phyloP scores from a whole-genome alignment of 2,329 filamentous ascomycete species.

The Triangularia verruculosa region DNA sequence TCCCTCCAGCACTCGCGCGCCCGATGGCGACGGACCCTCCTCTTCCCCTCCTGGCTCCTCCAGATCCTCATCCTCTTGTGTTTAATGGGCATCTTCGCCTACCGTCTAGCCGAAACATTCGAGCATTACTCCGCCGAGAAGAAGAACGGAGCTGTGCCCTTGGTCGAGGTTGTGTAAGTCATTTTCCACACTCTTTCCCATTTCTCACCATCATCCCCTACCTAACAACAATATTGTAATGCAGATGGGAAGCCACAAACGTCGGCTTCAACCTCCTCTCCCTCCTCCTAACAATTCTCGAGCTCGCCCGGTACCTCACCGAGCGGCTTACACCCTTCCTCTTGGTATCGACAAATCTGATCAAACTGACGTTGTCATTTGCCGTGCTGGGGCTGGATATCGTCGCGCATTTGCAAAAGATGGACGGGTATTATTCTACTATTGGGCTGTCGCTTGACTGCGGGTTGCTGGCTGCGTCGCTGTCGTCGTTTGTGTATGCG shows the following conservation, averaged over 20 bases:
- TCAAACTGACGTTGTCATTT: conserved; percentile 48
- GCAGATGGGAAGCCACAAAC: conserved; percentile 54
- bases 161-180: conserved; percentile 49
- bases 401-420: conserved; percentile 46
- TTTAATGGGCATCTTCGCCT: conserved; percentile 52
- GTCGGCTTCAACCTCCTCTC: conserved; percentile 48
- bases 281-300: conserved; percentile 45
- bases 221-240: not conserved
- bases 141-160: conserved; percentile 38
- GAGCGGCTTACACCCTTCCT: conserved; percentile 54
- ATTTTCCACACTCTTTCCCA: not conserved
- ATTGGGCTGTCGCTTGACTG: conserved; percentile 49
- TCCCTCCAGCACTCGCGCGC: conserved; percentile 53
- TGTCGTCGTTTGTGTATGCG: conserved; percentile 47
- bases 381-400: conserved; percentile 51
- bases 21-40: conserved; percentile 47
- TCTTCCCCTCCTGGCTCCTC: conserved; percentile 50
- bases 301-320: conserved; percentile 45
- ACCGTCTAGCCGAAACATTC: conserved; percentile 48
- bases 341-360: conserved; percentile 49
- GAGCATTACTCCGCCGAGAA: conserved; percentile 42
- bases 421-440: conserved; percentile 47
- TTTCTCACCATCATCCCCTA: not conserved
- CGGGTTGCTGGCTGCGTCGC: conserved; percentile 42
- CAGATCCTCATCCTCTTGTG: conserved; percentile 46